A percentile compares a stretch with the other conserved stretches of the same genome.
These are phyloP conservation scores for Coemansia umbellata DNA, from an alignment of 192 early-diverging fungal genomes.

Conservation along the genomic window DNA sequence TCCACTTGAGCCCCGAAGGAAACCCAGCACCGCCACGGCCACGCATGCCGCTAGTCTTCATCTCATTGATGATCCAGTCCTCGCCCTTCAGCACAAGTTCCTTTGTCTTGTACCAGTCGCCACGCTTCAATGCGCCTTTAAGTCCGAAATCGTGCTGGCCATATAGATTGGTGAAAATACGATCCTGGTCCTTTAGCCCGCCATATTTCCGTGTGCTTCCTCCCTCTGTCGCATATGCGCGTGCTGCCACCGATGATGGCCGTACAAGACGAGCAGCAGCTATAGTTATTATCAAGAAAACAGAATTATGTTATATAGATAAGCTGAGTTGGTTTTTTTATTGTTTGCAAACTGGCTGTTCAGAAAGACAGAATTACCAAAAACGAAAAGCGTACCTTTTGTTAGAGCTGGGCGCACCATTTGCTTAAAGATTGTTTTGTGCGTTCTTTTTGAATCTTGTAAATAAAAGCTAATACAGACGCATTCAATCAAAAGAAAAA, in stretches of 20 bases:
- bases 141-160: slow-evolving; percentile 86
- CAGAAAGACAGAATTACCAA: neutral
- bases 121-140: slow-evolving; percentile 86
- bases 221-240: slow-evolving; percentile 34
- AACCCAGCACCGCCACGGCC: slow-evolving; percentile 98
- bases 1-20: slow-evolving; percentile 97
- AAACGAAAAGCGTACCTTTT: neutral
- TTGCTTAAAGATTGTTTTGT: neutral
- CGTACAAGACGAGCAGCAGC: neutral
- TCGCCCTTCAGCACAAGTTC: slow-evolving; percentile 94
- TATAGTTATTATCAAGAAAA: neutral
- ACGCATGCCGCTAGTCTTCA: slow-evolving; percentile 91
- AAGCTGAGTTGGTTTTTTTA: neutral
- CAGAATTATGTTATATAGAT: neutral
- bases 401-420: slow-evolving; percentile 12
- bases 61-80: slow-evolving; percentile 96
- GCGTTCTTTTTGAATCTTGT: slow-evolving; percentile 12
- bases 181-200: slow-evolving; percentile 82
- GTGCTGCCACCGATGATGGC: neutral
- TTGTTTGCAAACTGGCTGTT: neutral
- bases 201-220: slow-evolving; percentile 53
- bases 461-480: neutral
- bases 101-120: slow-evolving; percentile 99
- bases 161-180: slow-evolving; percentile 98
- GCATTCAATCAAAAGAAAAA: slow-evolving; percentile 7